phyloP scores from a whole-genome alignment of 1,284 basidiomycete genomes.

The Naganishia sp. region DNA sequence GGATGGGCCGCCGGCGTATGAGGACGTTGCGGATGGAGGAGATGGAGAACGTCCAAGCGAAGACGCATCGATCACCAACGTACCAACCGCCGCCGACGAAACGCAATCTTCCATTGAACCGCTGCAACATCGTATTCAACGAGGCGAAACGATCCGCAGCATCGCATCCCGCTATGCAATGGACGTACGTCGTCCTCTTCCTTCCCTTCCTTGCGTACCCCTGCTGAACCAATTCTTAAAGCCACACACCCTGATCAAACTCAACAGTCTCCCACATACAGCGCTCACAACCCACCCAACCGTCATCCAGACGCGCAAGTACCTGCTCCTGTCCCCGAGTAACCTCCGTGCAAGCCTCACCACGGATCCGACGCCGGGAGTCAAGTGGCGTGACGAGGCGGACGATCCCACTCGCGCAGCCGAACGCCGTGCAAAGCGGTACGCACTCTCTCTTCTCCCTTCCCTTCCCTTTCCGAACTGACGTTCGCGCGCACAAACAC shows the following conservation, averaged over 20 bases:
- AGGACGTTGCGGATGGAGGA: neutral
- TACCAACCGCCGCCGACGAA: neutral
- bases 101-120: neutral
- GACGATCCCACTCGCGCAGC: constrained; percentile 35
- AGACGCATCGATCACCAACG: too few relatives aligned
- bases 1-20: constrained; percentile 18
- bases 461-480: neutral
- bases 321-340: constrained; percentile 29
- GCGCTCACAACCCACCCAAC: constrained; percentile 37
- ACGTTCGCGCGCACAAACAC: neutral
- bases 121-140: constrained; percentile 21
- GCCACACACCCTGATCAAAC: constrained; percentile 42
- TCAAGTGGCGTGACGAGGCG: constrained; percentile 1
- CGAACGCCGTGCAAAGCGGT: constrained; percentile 42
- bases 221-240: constrained; percentile 4
- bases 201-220: neutral
- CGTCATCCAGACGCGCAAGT: constrained; percentile 36
- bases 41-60: neutral
- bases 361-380: neutral
- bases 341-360: neutral
- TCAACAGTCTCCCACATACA: constrained; percentile 41
- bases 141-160: constrained; percentile 29
- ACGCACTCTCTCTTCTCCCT: neutral
- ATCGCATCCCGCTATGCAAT: constrained; percentile 21
- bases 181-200: constrained; percentile 26